A percentile compares a stretch with the other conserved stretches of the same genome.
Evolutionary conservation across 257 asterid species (phyloP).

Genomic region (Leonotis leonurus): DNA sequence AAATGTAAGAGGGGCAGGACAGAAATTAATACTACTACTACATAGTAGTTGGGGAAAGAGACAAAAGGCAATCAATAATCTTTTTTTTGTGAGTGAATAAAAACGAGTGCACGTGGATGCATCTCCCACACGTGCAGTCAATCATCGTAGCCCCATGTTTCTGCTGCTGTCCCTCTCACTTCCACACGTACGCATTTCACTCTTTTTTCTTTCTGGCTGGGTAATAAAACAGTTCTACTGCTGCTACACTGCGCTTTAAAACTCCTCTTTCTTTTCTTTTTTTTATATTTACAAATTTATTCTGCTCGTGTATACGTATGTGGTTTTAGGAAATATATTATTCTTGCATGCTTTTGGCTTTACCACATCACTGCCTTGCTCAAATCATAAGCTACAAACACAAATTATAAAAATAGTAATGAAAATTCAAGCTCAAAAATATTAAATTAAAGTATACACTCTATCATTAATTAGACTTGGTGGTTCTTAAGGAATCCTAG

Average conservation of each 20-base stretch:
- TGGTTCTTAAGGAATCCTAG: too few relatives aligned
- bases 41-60: conserved; percentile 22
- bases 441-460: too few relatives aligned
- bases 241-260: background rate
- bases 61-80: conserved; percentile 45
- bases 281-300: background rate
- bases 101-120: conserved; percentile 84
- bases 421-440: too few relatives aligned
- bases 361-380: too few relatives aligned
- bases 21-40: too few relatives aligned
- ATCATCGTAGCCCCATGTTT: conserved; percentile 41
- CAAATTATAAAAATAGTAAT: too few relatives aligned
- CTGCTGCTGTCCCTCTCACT: conserved; percentile 24
- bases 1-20: conserved; percentile 17
- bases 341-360: too few relatives aligned
- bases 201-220: conserved; percentile 1
- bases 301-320: too few relatives aligned
- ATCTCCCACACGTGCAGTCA: conserved; percentile 80
- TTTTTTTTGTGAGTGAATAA: conserved; percentile 33
- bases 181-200: conserved; percentile 19
- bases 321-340: too few relatives aligned
- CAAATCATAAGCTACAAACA: too few relatives aligned
- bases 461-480: too few relatives aligned
- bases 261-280: background rate
- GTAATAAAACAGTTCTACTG: conserved; percentile 4